Conservation (phyloP, 1,139 yeast genomes). For the Candida mesenterica region DNA sequence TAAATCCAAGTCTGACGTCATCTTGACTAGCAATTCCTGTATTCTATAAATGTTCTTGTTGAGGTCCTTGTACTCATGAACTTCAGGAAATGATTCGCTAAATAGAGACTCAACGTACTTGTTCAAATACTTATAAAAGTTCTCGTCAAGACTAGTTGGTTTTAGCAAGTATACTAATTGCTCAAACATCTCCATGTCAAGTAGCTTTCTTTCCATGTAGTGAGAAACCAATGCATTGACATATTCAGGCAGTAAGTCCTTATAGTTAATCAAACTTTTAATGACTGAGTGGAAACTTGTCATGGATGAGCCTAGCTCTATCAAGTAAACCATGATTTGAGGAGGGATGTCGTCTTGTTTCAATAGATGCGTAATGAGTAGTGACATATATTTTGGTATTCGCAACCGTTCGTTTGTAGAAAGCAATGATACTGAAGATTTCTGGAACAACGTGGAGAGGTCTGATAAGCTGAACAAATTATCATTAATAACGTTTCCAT, state of each 20-base stretch:
- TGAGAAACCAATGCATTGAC: conserved; percentile 21
- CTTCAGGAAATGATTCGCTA: conserved; percentile 26
- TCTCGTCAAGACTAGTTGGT: conserved; percentile 15
- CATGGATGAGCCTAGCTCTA: conserved; percentile 25
- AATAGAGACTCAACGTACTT: conserved; percentile 31
- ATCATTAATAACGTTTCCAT: conserved; percentile 10
- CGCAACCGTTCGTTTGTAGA: conserved; percentile 6
- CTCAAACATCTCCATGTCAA: conserved; percentile 26
- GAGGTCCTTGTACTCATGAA: conserved; percentile 36
- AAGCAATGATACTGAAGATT: conserved; percentile 16
- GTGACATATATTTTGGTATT: conserved; percentile 30
- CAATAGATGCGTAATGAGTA: conserved; percentile 22
- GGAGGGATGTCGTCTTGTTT: conserved; percentile 18
- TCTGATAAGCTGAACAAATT: conserved; percentile 11
- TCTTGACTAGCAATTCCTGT: conserved; percentile 21
- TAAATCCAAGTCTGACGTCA: conserved; percentile 10
- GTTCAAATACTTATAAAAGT: conserved; percentile 22
- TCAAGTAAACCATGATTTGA: conserved; percentile 20
- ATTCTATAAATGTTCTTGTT: conserved; percentile 33
- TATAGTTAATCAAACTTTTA: conserved; percentile 12
- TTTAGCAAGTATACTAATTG: conserved; percentile 8
- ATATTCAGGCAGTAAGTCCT: conserved; percentile 21
- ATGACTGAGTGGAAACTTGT: conserved; percentile 14
- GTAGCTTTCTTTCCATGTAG: conserved; percentile 14
- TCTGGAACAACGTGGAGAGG: conserved; percentile 20